Conservation (phyloP, 2,329 filamentous ascomycete genomes). For the Harringtonia lauricola region DNA sequence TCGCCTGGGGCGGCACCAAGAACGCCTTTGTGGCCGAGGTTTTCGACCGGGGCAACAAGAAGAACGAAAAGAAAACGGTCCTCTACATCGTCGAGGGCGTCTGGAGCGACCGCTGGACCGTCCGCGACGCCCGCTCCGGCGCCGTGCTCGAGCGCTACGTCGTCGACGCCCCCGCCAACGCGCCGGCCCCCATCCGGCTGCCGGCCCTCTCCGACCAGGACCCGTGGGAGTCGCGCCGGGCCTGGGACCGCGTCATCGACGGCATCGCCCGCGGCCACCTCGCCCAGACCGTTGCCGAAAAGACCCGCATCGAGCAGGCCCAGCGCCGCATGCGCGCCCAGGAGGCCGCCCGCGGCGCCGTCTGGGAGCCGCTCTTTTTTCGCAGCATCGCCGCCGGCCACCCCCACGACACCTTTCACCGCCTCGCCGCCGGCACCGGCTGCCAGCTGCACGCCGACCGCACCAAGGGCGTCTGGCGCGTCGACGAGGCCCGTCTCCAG, state of each 20-base stretch:
- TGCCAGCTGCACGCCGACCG: constrained; percentile 21
- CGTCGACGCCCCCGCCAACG: constrained; percentile 22
- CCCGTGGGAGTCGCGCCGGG: constrained; percentile 66
- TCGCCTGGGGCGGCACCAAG: constrained; percentile 28
- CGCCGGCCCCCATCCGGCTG: constrained; percentile 22
- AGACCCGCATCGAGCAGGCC: constrained; percentile 70
- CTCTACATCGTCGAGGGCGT: constrained; percentile 28
- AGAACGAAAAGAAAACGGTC: constrained; percentile 18
- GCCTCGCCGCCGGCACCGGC: constrained; percentile 17
- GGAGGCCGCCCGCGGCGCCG: constrained; percentile 42
- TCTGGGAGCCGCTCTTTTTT: constrained; percentile 31
- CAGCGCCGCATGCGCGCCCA: constrained; percentile 64
- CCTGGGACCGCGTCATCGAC: constrained; percentile 67
- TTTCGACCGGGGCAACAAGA: constrained; percentile 21
- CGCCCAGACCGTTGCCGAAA: constrained; percentile 58
- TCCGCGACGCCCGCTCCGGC: constrained; percentile 21
- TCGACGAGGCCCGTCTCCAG: constrained; percentile 16
- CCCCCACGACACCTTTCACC: constrained; percentile 21
- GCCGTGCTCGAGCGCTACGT: constrained; percentile 23
- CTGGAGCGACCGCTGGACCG: constrained; percentile 31
- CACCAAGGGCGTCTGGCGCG: constrained; percentile 27
- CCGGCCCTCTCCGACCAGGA: constrained; percentile 58
- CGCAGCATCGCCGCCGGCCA: constrained; percentile 12
- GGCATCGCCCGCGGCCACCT: constrained; percentile 67
- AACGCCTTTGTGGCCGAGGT: constrained; percentile 35